A percentile compares a stretch with the other conserved stretches of the same genome.
phyloP scores from a whole-genome alignment of 345 rosid genomes.

The Melaleuca quinquenervia region DNA sequence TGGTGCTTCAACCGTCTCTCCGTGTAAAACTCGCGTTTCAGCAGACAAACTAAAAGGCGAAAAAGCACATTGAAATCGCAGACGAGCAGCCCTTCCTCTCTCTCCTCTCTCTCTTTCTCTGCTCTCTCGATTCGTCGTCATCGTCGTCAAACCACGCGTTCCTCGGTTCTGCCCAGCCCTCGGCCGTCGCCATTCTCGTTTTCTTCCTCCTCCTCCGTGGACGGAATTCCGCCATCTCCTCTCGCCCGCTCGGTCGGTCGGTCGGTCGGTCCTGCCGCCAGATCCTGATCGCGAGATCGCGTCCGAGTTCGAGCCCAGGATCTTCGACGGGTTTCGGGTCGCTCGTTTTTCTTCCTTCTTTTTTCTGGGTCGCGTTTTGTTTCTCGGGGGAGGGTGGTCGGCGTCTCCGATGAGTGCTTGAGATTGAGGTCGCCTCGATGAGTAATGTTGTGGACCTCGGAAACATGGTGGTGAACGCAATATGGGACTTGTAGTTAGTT shows the following conservation, averaged over 20 bases:
- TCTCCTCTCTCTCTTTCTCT: neutral
- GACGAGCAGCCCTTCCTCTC: neutral
- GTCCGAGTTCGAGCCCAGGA: neutral
- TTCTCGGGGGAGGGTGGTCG: neutral
- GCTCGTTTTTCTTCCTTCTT: neutral
- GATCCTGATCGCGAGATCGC: neutral
- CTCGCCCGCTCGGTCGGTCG: neutral
- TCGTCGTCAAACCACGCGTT: neutral
- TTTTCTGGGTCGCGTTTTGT: neutral
- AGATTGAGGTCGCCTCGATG: neutral
- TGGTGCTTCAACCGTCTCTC: constrained; percentile 31
- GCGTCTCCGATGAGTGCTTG: neutral
- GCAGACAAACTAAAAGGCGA: neutral
- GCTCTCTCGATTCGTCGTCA: neutral
- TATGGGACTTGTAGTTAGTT: constrained; percentile 45
- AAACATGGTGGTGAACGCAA: constrained; percentile 29
- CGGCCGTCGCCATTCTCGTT: neutral
- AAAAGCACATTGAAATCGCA: neutral
- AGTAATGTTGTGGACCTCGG: constrained; percentile 34
- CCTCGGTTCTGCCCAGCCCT: no score
- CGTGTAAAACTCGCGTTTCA: constrained; percentile 52
- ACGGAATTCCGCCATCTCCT: neutral
- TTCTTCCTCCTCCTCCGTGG: neutral
- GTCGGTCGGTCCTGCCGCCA: neutral
- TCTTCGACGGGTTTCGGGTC: neutral